Percentiles rank a stretch among this genome's conserved stretches.
These are phyloP conservation scores for Mycena rebaudengoi DNA, from an alignment of 768 basidiomycete genomes.

Conservation along the genomic window DNA sequence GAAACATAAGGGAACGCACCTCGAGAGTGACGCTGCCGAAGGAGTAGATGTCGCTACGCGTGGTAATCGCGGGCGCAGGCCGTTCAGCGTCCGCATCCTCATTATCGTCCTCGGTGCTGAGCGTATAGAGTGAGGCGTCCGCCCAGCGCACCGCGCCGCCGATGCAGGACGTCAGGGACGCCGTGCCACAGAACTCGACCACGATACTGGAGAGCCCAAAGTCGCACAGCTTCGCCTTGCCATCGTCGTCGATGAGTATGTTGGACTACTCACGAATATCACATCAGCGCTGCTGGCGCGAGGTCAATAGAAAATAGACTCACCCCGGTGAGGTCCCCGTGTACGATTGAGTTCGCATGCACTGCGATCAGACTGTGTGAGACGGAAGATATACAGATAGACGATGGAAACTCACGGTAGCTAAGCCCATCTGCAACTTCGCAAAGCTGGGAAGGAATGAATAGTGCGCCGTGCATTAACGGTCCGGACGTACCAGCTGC, in stretches of 20 bases:
- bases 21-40: slow-evolving; percentile 56
- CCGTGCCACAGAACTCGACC: slow-evolving; percentile 40
- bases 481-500: slow-evolving; percentile 38
- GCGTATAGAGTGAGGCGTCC: slow-evolving; percentile 49
- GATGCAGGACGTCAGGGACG: slow-evolving; percentile 44
- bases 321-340: slow-evolving; percentile 54
- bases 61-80: slow-evolving; percentile 32
- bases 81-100: slow-evolving; percentile 33
- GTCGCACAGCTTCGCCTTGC: slow-evolving; percentile 53
- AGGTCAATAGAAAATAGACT: slow-evolving; percentile 12
- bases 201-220: slow-evolving; percentile 56
- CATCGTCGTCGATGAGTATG: slow-evolving; percentile 51
- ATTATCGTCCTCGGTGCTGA: slow-evolving; percentile 35
- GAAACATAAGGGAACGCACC: slow-evolving; percentile 31
- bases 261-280: slow-evolving; percentile 46
- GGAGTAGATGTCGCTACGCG: slow-evolving; percentile 54
- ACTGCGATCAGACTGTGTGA: slow-evolving; percentile 32
- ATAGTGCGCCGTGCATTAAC: not conserved
- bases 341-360: slow-evolving; percentile 47
- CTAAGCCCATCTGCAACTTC: slow-evolving; percentile 49
- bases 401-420: slow-evolving; percentile 42
- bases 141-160: slow-evolving; percentile 59
- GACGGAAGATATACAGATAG: not conserved
- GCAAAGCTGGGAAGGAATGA: slow-evolving; percentile 37
- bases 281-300: slow-evolving; percentile 1